phyloP scores from a whole-genome alignment of 352 stramenopile species.

The Phytophthora fragariaefolia region DNA sequence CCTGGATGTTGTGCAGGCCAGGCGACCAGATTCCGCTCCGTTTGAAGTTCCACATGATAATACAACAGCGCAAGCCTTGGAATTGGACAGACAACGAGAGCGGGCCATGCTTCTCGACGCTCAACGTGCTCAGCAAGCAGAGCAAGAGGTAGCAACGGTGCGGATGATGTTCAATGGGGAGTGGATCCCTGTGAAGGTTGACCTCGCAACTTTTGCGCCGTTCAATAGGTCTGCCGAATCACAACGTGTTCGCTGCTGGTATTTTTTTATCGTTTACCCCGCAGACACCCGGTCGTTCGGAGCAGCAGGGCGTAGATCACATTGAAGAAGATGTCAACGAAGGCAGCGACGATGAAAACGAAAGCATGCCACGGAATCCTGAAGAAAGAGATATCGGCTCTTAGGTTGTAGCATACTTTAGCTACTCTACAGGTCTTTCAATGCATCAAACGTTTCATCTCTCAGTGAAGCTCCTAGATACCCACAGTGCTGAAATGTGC shows the following conservation, averaged over 20 bases:
- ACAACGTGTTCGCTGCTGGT: constrained; percentile 8
- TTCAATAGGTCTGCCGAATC: constrained; percentile 4
- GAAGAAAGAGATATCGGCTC: too few relatives aligned
- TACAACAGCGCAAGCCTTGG: constrained; percentile 5
- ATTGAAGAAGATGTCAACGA: not conserved
- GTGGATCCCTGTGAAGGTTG: constrained; percentile 15
- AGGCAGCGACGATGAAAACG: not conserved
- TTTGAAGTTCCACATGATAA: constrained; percentile 11
- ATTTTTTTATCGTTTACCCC: constrained; percentile 12
- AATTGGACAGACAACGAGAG: constrained; percentile 7
- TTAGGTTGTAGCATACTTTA: too few relatives aligned
- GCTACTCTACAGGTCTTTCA: not conserved
- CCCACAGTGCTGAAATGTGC: constrained; percentile 13
- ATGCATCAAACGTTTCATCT: constrained; percentile 4
- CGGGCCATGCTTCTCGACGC: too few relatives aligned
- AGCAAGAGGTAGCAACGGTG: not conserved
- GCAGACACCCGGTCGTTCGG: not conserved
- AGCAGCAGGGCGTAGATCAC: not conserved
- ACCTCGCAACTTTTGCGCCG: constrained; percentile 4
- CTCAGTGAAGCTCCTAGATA: constrained; percentile 12
- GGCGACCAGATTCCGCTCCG: not conserved
- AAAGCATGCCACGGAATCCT: too few relatives aligned
- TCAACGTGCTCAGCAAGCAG: not conserved
- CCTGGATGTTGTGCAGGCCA: constrained; percentile 7
- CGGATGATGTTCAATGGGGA: not conserved